phyloP scores from a whole-genome alignment of 805 yeast genomes.

The Nakazawaea populi region DNA sequence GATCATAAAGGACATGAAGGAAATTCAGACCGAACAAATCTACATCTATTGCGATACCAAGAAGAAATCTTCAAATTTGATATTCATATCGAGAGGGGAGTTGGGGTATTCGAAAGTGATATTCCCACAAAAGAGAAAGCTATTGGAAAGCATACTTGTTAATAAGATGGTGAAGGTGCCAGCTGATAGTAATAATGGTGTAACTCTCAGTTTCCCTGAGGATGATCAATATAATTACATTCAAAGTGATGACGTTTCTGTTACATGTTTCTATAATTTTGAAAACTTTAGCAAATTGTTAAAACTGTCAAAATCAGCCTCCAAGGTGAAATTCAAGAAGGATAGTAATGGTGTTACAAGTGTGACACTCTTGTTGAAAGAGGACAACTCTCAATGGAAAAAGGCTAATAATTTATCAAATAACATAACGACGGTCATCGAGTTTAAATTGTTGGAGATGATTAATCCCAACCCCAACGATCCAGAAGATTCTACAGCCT shows the following conservation, averaged over 20 bases:
- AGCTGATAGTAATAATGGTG: slow-evolving; percentile 24
- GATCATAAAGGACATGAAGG: slow-evolving; percentile 50
- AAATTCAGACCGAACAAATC: slow-evolving; percentile 45
- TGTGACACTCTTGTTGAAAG: slow-evolving; percentile 12
- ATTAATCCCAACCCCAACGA: slow-evolving; percentile 3
- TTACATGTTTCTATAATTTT: slow-evolving; percentile 47
- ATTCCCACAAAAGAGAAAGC: slow-evolving; percentile 56
- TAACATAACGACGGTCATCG: slow-evolving; percentile 6
- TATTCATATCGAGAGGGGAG: slow-evolving; percentile 65
- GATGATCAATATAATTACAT: slow-evolving; percentile 16
- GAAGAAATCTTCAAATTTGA: slow-evolving; percentile 27
- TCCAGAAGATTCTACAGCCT: slow-evolving; percentile 11
- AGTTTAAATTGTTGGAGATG: slow-evolving; percentile 12
- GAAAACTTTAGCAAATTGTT: slow-evolving; percentile 39
- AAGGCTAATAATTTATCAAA: neutral
- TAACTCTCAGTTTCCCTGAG: slow-evolving; percentile 12
- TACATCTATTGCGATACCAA: slow-evolving; percentile 36
- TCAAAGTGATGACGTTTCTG: slow-evolving; percentile 19
- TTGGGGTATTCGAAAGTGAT: slow-evolving; percentile 64
- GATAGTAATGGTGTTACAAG: slow-evolving; percentile 41
- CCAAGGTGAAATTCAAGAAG: slow-evolving; percentile 47
- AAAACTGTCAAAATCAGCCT: slow-evolving; percentile 43
- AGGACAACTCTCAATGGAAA: neutral
- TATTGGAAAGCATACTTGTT: slow-evolving; percentile 54
- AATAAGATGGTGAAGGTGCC: slow-evolving; percentile 18